Evolutionary conservation across 2,329 filamentous ascomycete genomes (phyloP).

Genomic region (Claviceps purpurea): DNA sequence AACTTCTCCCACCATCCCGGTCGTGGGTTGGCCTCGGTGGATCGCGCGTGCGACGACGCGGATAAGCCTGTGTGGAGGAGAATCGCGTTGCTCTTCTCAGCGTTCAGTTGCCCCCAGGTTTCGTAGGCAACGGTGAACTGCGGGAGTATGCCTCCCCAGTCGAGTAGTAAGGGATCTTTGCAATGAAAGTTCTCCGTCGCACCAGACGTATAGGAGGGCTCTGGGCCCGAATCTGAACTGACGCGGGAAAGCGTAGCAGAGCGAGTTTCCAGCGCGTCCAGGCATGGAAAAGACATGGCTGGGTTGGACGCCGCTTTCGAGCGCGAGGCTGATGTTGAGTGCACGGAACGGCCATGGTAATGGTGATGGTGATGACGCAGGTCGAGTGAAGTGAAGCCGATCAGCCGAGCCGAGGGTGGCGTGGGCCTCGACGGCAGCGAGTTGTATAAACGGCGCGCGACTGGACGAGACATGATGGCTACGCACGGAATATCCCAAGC

Average conservation of each 20-base stretch:
- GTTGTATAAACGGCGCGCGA: slow-evolving; percentile 6
- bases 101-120: slow-evolving; percentile 74
- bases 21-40: slow-evolving; percentile 72
- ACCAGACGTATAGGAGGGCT: slow-evolving; percentile 87
- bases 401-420: slow-evolving; percentile 1
- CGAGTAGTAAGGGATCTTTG: slow-evolving; percentile 60
- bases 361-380: neutral
- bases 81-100: slow-evolving; percentile 74
- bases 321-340: slow-evolving; percentile 11
- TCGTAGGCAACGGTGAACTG: slow-evolving; percentile 89
- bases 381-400: neutral
- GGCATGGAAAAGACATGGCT: slow-evolving; percentile 78
- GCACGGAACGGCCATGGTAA: neutral
- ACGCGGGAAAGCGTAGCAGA: slow-evolving; percentile 49
- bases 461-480: slow-evolving; percentile 7
- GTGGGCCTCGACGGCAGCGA: neutral
- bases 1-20: slow-evolving; percentile 99
- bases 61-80: slow-evolving; percentile 88
- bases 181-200: slow-evolving; percentile 69
- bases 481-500: neutral
- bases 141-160: slow-evolving; percentile 88
- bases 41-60: slow-evolving; percentile 93
- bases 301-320: slow-evolving; percentile 53
- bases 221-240: slow-evolving; percentile 62
- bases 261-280: slow-evolving; percentile 69